These are phyloP conservation scores for Fusarium ramigenum DNA, from an alignment of 2,329 filamentous ascomycete genomes.

Conservation along the genomic window DNA sequence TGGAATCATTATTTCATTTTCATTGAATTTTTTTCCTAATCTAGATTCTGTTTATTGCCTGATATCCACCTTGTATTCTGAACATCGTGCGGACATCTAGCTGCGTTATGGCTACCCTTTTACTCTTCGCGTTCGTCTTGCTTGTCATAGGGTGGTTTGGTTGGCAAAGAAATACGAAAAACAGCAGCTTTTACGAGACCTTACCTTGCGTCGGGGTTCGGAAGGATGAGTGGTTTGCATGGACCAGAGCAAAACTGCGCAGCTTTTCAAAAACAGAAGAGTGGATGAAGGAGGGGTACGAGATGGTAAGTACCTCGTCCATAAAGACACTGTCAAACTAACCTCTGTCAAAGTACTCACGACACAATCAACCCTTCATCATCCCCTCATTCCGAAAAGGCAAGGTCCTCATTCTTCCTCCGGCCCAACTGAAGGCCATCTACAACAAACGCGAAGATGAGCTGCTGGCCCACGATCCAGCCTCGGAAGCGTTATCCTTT, in stretches of 20 bases:
- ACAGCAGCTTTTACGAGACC: neutral
- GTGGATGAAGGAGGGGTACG: neutral
- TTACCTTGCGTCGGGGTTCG: neutral
- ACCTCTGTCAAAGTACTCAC: neutral
- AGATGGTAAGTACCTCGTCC: neutral
- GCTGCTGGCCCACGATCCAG: neutral
- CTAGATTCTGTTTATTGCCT: accelerated
- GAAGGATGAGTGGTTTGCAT: neutral
- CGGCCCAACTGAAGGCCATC: neutral
- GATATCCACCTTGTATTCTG: too few species aligned
- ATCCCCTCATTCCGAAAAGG: neutral
- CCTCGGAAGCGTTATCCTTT: neutral
- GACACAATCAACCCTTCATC: neutral
- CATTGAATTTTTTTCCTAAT: neutral
- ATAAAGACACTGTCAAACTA: neutral
- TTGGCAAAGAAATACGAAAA: neutral
- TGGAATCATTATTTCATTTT: neutral
- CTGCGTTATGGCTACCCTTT: neutral
- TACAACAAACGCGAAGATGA: neutral
- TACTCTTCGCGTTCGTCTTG: accelerated
- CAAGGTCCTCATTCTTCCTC: neutral
- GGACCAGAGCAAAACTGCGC: neutral
- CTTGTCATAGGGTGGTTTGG: neutral
- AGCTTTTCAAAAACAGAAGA: conserved; percentile 3
- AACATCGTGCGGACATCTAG: too few species aligned